Base-by-base conservation (phyloP, 306 rosid species). In the Quercus engelmannii region DNA sequence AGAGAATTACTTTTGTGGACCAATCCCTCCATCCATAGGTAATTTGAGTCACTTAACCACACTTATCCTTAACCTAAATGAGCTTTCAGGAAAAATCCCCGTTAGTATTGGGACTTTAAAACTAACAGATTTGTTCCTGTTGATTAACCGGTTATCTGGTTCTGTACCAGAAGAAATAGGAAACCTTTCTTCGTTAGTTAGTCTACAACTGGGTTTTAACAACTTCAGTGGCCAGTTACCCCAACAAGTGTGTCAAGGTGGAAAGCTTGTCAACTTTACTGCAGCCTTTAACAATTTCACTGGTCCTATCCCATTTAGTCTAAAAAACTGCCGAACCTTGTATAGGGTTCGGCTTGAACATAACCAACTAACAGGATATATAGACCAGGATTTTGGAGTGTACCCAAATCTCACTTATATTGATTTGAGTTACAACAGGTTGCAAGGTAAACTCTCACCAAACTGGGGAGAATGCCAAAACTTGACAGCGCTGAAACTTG, bases 171-270 rank as follows among this genome's bases (percentile, higher is more conserved):
- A n/a, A 11, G 83, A 79, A 28, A 62, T 88, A 1, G 94, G 94
- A 12, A 90, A 88, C 74, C 54, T 77, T 21, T 87, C 94, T n/a
- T 82, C 90, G 0, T 83, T 90, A 74, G 9, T 43, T 64, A 85
- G 67, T 17, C 74, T 90, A 25, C 90, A 82, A 76, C 81, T 90
- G 54, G 94, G 89, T 69, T 75, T 76, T 61, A 90, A 90, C 77
- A 86, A 84, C 72, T 88, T 90, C 58, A 68, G 18, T 25, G 94
- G 91, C 57, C 74, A 84, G 23, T 84, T 90, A 15, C 94, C 91
- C 12, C 90, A 91, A 28, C 79, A 86, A 69, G 83, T 86, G 5
- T 90, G 93, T 61, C 82, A 80, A 35, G 74, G 84, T 65, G 88
- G 90, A 0, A 78, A 23, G 5, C 93, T 90, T 54, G 87, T 78